These are phyloP conservation scores for Hypomyces rosellus DNA, from an alignment of 2,329 filamentous ascomycete species.

Conservation along the genomic window DNA sequence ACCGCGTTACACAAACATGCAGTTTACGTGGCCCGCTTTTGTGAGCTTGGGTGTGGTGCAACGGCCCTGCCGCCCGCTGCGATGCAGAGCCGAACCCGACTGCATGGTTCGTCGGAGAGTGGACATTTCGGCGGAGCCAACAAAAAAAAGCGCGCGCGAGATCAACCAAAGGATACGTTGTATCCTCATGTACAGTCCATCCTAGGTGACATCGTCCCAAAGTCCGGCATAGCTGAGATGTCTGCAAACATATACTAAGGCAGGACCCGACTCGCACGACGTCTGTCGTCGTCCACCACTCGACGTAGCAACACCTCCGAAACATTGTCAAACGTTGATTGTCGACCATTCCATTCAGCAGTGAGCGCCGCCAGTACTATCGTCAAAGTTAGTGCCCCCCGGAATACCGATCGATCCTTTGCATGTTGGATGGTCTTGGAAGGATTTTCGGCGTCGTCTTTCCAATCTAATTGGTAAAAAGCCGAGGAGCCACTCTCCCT, in stretches of 20 bases:
- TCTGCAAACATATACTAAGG: too few species aligned
- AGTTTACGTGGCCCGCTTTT: constrained; percentile 7
- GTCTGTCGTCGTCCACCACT: too few species aligned
- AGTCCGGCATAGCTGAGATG: too few species aligned
- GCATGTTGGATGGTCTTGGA: too few species aligned
- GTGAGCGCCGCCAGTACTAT: too few species aligned
- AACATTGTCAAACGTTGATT: too few species aligned
- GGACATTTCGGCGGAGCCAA: constrained; percentile 7
- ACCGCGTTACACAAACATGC: constrained; percentile 1
- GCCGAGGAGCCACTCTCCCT: not conserved
- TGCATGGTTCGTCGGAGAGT: constrained; percentile 10
- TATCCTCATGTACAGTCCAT: not conserved
- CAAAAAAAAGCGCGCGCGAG: constrained; percentile 8
- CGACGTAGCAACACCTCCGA: too few species aligned
- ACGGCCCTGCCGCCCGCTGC: not conserved
- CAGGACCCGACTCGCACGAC: too few species aligned
- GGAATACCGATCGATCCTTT: too few species aligned
- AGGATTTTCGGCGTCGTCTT: not conserved
- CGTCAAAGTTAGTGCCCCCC: too few species aligned
- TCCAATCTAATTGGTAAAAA: constrained; percentile 5
- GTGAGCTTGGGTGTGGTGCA: too few species aligned
- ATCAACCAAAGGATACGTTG: not conserved
- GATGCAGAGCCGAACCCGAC: constrained; percentile 10
- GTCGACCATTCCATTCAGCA: too few species aligned
- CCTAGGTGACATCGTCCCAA: not conserved